These are phyloP conservation scores for Pseudogymnoascus sp. DNA, from an alignment of 2,329 filamentous ascomycete species.

Conservation along the genomic window DNA sequence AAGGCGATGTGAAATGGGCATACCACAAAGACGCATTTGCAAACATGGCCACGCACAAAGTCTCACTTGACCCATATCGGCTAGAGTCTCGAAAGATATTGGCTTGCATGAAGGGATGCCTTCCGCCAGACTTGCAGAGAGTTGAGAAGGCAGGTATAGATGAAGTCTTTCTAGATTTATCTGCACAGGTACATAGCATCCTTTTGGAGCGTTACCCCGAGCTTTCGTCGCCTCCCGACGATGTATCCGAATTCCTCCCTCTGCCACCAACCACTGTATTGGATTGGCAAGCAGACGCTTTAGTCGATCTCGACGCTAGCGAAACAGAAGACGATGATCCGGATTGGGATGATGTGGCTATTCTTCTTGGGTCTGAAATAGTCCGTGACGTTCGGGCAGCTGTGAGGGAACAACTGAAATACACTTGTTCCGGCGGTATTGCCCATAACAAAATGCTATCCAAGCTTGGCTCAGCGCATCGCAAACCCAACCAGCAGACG, in stretches of 20 bases:
- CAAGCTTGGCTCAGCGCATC: constrained; percentile 83
- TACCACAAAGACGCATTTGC: constrained; percentile 75
- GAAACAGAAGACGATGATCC: constrained; percentile 71
- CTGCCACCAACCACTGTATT: constrained; percentile 63
- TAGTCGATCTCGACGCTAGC: constrained; percentile 65
- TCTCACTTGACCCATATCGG: constrained; percentile 87
- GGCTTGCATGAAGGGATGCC: constrained; percentile 62
- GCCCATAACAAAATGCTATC: constrained; percentile 91
- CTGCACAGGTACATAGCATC: constrained; percentile 68
- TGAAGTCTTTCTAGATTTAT: constrained; percentile 90
- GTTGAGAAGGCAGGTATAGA: constrained; percentile 94
- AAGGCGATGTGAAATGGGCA: constrained; percentile 84
- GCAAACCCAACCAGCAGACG: constrained; percentile 91
- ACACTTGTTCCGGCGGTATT: constrained; percentile 87
- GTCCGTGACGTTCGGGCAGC: constrained; percentile 63
- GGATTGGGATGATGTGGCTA: constrained; percentile 92
- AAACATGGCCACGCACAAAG: constrained; percentile 82
- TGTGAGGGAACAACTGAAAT: constrained; percentile 63
- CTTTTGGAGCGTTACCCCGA: constrained; percentile 72
- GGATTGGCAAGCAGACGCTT: constrained; percentile 76
- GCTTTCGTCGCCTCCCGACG: constrained; percentile 57
- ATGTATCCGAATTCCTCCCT: constrained; percentile 62
- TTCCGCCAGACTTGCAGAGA: constrained; percentile 58
- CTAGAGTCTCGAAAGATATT: constrained; percentile 77
- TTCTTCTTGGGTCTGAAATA: constrained; percentile 82